Evolutionary conservation across 768 basidiomycete genomes (phyloP).

Genomic region (Termitomyces bulborhizus): DNA sequence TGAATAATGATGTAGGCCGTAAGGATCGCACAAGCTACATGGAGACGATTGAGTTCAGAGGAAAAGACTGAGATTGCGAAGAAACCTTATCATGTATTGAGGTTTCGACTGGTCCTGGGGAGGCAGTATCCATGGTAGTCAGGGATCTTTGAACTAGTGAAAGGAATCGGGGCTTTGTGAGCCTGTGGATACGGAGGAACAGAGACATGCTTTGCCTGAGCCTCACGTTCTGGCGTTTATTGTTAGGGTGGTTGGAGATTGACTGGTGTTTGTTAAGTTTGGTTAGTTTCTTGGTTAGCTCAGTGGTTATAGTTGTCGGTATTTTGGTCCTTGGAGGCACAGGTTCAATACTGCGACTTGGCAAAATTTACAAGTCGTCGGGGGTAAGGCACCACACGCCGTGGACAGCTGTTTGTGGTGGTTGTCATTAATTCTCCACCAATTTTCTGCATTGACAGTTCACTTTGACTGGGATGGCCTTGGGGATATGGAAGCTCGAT

Average conservation of each 20-base stretch:
- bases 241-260: no score
- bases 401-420: slow-evolving; percentile 3
- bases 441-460: not conserved
- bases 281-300: no score
- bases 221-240: no score
- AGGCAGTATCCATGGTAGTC: slow-evolving; percentile 17
- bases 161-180: slow-evolving; percentile 5
- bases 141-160: slow-evolving; percentile 7
- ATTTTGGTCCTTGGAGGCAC: no score
- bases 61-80: slow-evolving; percentile 13
- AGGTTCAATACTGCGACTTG: no score
- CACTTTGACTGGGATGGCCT: no score
- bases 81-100: slow-evolving; percentile 60
- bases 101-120: slow-evolving; percentile 48
- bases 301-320: no score
- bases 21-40: slow-evolving; percentile 56
- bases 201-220: slow-evolving; percentile 9
- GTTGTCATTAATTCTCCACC: not conserved
- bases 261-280: no score
- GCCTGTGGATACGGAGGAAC: slow-evolving; percentile 11
- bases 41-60: slow-evolving; percentile 13
- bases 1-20: slow-evolving; percentile 54
- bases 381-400: no score
- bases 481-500: not conserved
- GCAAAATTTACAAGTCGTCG: no score